Evolutionary conservation across 2,329 filamentous ascomycete species (phyloP).

Genomic region (Neofusicoccum umdonicola): DNA sequence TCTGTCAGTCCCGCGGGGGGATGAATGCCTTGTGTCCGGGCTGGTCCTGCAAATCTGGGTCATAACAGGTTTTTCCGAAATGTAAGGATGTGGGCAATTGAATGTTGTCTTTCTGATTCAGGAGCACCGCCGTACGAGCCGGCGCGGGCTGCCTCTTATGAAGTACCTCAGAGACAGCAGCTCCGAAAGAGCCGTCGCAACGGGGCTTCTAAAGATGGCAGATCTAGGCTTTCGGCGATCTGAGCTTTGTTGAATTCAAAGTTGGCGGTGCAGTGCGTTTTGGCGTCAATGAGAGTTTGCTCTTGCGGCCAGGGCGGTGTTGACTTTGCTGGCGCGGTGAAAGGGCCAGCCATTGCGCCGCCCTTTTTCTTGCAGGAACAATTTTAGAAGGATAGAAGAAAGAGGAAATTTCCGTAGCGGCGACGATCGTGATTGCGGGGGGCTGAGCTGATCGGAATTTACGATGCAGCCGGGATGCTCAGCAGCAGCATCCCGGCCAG

Average conservation of each 20-base stretch:
- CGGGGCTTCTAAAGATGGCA: not conserved
- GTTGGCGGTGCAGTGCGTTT: not conserved
- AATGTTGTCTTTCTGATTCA: not conserved
- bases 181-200: no score
- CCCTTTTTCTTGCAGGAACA: not conserved
- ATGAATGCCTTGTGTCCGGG: not conserved
- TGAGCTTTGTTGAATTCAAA: not conserved
- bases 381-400: not conserved
- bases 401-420: not conserved
- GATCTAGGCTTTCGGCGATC: not conserved
- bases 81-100: not conserved
- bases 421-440: not conserved
- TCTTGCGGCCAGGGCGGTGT: not conserved
- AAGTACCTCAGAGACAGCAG: not conserved
- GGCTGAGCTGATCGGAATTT: not conserved
- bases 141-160: not conserved
- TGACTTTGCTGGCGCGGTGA: no score
- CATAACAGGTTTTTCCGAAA: not conserved
- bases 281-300: not conserved
- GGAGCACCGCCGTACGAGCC: not conserved
- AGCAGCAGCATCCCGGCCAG: not conserved
- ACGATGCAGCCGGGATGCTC: not conserved
- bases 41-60: not conserved
- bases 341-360: not conserved
- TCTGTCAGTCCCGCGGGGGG: not conserved